These are phyloP conservation scores for Penicillium tannophilum DNA, from an alignment of 495 filamentous ascomycete genomes.

Conservation along the genomic window DNA sequence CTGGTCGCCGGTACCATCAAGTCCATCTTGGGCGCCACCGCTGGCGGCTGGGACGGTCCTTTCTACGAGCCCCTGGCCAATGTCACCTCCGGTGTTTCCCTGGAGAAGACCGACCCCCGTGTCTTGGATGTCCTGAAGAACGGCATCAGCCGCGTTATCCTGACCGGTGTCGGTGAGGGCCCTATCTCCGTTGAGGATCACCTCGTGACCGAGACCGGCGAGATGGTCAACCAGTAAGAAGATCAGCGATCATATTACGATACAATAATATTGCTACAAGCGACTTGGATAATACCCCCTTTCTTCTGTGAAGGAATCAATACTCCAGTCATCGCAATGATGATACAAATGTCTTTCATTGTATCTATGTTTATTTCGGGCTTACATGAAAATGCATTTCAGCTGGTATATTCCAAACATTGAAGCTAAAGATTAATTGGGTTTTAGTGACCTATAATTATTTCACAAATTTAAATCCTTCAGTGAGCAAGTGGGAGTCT, in stretches of 20 bases:
- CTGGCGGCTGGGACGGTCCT: constrained; percentile 64
- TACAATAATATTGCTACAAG: constrained; percentile 15
- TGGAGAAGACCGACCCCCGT: constrained; percentile 55
- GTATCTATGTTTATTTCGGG: constrained; percentile 13
- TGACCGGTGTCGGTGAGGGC: constrained; percentile 90
- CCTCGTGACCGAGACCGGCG: constrained; percentile 72
- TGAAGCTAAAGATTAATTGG: background rate
- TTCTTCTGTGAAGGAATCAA: constrained; percentile 19
- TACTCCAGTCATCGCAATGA: constrained; percentile 17
- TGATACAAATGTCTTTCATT: constrained; percentile 24
- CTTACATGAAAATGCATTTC: constrained; percentile 22
- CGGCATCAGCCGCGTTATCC: constrained; percentile 84
- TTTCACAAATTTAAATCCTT: background rate
- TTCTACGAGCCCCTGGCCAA: constrained; percentile 52
- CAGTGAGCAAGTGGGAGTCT: background rate
- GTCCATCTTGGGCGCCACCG: constrained; percentile 44
- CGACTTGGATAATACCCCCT: constrained; percentile 30
- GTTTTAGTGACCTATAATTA: background rate
- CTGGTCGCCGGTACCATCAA: constrained; percentile 72
- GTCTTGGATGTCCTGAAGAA: constrained; percentile 64
- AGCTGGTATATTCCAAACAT: constrained; percentile 1
- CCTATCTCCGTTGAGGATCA: constrained; percentile 76
- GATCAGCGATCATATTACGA: constrained; percentile 17
- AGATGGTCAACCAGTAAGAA: constrained; percentile 43
- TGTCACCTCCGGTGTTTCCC: constrained; percentile 48